phyloP scores from a whole-genome alignment of 2,329 filamentous ascomycete species.

The Cordyceps javanica region DNA sequence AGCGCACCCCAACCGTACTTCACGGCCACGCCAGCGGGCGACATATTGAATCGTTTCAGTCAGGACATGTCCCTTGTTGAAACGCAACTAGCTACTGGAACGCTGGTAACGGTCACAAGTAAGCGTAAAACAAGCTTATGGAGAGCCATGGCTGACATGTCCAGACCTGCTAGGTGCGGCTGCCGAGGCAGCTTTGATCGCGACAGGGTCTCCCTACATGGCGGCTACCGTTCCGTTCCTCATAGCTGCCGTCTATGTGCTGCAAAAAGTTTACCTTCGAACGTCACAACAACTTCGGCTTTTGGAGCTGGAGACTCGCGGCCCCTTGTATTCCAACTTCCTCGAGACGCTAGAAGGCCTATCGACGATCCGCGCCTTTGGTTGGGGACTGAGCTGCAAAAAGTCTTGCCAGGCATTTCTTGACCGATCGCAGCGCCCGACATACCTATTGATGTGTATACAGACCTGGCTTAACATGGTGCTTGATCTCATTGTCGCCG shows the following conservation, averaged over 20 bases:
- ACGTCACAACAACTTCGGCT: constrained; percentile 27
- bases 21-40: constrained; percentile 29
- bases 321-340: constrained; percentile 24
- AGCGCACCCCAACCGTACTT: constrained; percentile 28
- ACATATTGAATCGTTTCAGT: constrained; percentile 32
- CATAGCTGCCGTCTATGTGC: constrained; percentile 18
- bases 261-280: constrained; percentile 26
- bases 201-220: constrained; percentile 38
- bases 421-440: constrained; percentile 25
- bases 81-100: constrained; percentile 2
- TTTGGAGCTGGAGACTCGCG: constrained; percentile 25
- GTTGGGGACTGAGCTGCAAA: constrained; percentile 21
- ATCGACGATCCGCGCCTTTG: constrained; percentile 29
- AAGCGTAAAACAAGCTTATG: constrained; percentile 25
- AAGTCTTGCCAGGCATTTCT: constrained; percentile 23
- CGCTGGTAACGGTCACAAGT: constrained; percentile 8
- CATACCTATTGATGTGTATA: constrained; percentile 39
- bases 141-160: constrained; percentile 20
- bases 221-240: constrained; percentile 38
- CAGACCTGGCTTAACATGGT: constrained; percentile 45
- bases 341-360: constrained; percentile 22
- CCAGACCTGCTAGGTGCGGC: constrained; percentile 19
- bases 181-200: constrained; percentile 34
- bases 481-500: constrained; percentile 39
- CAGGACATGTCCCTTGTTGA: constrained; percentile 27